A percentile compares a stretch with the other conserved stretches of the same genome.
Evolutionary conservation across 306 rosid genomes (phyloP).

Genomic region (Sicyos edulis): DNA sequence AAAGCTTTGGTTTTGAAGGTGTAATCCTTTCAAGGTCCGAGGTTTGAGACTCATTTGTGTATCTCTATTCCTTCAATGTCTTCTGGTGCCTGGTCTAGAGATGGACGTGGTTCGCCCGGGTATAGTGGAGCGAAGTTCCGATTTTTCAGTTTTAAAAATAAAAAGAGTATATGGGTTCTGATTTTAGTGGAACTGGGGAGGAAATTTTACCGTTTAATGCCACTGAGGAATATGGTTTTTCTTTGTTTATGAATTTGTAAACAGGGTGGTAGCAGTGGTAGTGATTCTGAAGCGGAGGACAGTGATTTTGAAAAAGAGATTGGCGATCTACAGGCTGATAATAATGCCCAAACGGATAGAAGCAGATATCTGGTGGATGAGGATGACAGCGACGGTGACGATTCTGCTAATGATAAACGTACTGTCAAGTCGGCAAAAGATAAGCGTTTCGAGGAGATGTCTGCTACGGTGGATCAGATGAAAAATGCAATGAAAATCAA

Average conservation of each 20-base stretch:
- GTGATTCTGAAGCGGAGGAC: constrained; percentile 73
- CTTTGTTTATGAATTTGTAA: constrained; percentile 10
- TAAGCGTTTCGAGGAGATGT: constrained; percentile 84
- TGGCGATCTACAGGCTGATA: constrained; percentile 34
- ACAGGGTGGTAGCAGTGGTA: constrained; percentile 62
- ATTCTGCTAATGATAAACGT: constrained; percentile 55
- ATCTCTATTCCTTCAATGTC: too few species aligned
- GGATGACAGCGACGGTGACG: constrained; percentile 64
- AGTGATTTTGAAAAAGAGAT: constrained; percentile 52
- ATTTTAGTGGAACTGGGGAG: not conserved
- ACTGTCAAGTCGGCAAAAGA: constrained; percentile 78
- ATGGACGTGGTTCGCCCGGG: too few species aligned
- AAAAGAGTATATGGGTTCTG: not conserved
- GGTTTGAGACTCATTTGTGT: too few species aligned
- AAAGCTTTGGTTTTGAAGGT: too few species aligned
- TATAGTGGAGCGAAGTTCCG: too few species aligned
- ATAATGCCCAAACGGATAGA: constrained; percentile 18
- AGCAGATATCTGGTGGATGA: constrained; percentile 36
- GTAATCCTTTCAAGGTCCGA: too few species aligned
- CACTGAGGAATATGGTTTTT: not conserved
- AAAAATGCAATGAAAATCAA: constrained; percentile 94
- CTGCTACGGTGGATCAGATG: constrained; percentile 82
- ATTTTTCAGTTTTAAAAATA: too few species aligned
- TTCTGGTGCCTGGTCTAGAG: too few species aligned
- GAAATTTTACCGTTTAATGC: constrained; percentile 7